phyloP scores from a whole-genome alignment of 1,284 basidiomycete species.

The Pascua guehoae region DNA sequence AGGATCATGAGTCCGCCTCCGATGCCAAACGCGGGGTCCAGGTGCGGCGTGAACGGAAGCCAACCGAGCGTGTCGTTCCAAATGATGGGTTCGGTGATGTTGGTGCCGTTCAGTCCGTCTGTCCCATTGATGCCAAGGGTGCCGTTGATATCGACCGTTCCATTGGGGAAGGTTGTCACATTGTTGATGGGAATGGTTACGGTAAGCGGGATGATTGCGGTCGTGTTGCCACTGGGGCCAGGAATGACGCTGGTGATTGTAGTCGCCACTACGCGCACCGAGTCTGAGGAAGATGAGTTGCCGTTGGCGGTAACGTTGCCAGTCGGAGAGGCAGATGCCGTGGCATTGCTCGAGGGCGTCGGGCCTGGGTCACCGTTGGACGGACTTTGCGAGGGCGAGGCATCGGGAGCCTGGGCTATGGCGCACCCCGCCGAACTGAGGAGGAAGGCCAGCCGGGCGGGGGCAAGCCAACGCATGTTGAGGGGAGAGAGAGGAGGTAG shows the following conservation, averaged over 20 bases:
- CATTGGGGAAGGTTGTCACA: conserved; percentile 8
- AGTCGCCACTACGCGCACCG: conserved; percentile 10
- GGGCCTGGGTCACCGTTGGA: neutral
- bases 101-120: conserved; percentile 26
- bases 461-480: neutral
- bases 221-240: conserved; percentile 18
- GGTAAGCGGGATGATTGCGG: conserved; percentile 36
- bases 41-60: conserved; percentile 58
- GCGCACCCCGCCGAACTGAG: conserved; percentile 1
- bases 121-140: conserved; percentile 24
- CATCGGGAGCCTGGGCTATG: conserved; percentile 7
- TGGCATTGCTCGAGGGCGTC: neutral
- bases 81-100: conserved; percentile 11
- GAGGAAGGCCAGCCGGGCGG: conserved; percentile 2
- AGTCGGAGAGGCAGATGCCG: conserved; percentile 5
- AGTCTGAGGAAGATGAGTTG: neutral
- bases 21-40: conserved; percentile 85
- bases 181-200: conserved; percentile 20
- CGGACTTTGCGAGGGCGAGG: neutral
- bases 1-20: conserved; percentile 83
- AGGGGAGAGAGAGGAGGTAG: too few relatives aligned
- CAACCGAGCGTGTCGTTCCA: conserved; percentile 43
- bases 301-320: conserved; percentile 2
- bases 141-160: conserved; percentile 13
- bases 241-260: conserved; percentile 37